These are phyloP conservation scores for Mycena indigotica DNA, from an alignment of 768 basidiomycete genomes.

Conservation along the genomic window DNA sequence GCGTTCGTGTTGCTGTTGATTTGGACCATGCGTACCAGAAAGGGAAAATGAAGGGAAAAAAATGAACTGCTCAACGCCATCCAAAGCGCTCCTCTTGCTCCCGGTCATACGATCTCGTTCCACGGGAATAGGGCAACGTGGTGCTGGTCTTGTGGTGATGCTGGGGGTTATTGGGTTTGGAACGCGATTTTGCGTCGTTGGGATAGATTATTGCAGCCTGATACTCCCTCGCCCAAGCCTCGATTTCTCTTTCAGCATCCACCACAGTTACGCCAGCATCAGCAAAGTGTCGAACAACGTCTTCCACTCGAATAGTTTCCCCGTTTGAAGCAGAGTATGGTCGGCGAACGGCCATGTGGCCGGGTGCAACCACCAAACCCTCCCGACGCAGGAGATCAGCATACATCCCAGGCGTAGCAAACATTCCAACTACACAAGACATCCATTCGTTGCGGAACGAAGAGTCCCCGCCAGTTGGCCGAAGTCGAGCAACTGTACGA, in stretches of 20 bases:
- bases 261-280: background rate
- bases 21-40: background rate
- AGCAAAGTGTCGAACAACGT: background rate
- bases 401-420: constrained; percentile 44
- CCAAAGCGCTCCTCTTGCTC: constrained; percentile 2
- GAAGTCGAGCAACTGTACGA: constrained; percentile 50
- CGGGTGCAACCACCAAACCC: constrained; percentile 37
- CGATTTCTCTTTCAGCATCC: background rate
- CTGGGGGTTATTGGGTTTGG: background rate
- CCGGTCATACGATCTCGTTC: background rate
- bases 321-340: background rate
- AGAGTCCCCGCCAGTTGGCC: constrained; percentile 38
- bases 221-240: background rate
- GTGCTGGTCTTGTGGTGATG: background rate
- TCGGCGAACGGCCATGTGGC: background rate
- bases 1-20: background rate
- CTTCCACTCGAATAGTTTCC: background rate
- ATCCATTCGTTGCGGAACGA: constrained; percentile 43
- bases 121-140: background rate
- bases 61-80: background rate
- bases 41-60: background rate
- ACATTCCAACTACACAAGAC: constrained; percentile 41
- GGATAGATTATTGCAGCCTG: background rate
- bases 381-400: constrained; percentile 38
- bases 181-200: too few species aligned